These are phyloP conservation scores for Hypoxylon sp. DNA, from an alignment of 2,329 filamentous ascomycete genomes.

Conservation along the genomic window DNA sequence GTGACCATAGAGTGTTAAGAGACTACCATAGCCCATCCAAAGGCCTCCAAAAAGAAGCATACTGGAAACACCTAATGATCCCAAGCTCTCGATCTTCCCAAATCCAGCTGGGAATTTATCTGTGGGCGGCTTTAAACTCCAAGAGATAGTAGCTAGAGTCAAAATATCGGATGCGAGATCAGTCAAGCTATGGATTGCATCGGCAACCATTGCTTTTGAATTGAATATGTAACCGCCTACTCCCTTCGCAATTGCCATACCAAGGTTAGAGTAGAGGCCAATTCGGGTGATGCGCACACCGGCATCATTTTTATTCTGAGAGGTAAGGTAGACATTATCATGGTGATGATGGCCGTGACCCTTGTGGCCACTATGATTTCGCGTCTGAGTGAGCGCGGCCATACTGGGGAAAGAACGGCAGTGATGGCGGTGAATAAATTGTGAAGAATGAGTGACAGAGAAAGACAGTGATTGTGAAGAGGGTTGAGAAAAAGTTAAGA, in stretches of 20 bases:
- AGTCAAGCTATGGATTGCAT: constrained; percentile 95
- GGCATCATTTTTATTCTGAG: constrained; percentile 88
- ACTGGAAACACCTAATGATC: constrained; percentile 91
- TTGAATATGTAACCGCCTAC: constrained; percentile 94
- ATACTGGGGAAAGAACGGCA: constrained; percentile 50
- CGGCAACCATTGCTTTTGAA: constrained; percentile 91
- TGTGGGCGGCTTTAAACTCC: constrained; percentile 88
- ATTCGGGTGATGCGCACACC: constrained; percentile 94
- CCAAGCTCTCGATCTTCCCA: constrained; percentile 97
- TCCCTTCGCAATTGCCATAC: constrained; percentile 95
- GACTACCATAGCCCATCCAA: constrained; percentile 89
- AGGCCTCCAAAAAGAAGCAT: constrained; percentile 90
- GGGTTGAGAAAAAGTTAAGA: constrained; percentile 42
- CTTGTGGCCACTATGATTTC: constrained; percentile 67
- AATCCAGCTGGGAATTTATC: constrained; percentile 90
- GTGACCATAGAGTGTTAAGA: constrained; percentile 78
- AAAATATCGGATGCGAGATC: constrained; percentile 96
- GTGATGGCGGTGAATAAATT: constrained; percentile 33
- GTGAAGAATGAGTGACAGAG: constrained; percentile 39
- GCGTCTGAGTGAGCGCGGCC: constrained; percentile 61
- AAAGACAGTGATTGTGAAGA: constrained; percentile 13
- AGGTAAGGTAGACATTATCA: constrained; percentile 87
- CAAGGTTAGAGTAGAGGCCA: constrained; percentile 88
- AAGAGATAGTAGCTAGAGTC: constrained; percentile 94
- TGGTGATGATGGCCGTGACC: constrained; percentile 80